Evolutionary conservation across 306 rosid species (phyloP), one percentile per base, ranked within the genome.

Genomic region (Oemleria cerasiformis): DNA sequence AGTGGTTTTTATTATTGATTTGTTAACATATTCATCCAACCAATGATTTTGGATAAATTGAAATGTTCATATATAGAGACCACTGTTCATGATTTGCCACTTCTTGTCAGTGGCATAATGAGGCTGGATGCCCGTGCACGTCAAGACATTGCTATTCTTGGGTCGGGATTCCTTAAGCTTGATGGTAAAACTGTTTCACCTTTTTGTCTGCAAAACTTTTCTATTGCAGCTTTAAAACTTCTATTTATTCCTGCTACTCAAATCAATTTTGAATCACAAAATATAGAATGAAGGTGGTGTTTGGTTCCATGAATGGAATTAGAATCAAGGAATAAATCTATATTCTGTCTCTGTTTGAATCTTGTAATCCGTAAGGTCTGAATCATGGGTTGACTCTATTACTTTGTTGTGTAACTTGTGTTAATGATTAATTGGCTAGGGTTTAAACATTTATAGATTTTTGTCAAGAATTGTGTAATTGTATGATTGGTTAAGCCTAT

Each of bases 101-200:
- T 82, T 63, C 74, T 82, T 66, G 42, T 59, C 85, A 93, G 98
- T 67, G 96, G 98, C 77, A 88, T 93, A 84, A 86, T 82, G 96
- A 88, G 94, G 69, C 73, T 91, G 85, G 87, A 93, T 83, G 96
- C 94, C 36, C 94, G 88, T 68, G 98, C 83, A 10, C 92, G 96
- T 50, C 96, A 87, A 87, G 97, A 82, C 73, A 83, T 94, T 77
- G 92, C 98, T 70, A 82, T 93, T 71, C 91, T 93, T 68, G 98
- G 94, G 82, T 83, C 92, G 9, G 74, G 82, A 77, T 88, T 93
- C 79, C 97, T 91, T 71, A 91, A 91, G 76, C 97, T 93, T 63
- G 94, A 93, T 71, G 97, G 98, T 93, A 73, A 84, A 82, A 23
- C 49, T 71, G 68, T 61, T 63, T 68, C 20, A 11, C 56, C 38